phyloP scores from a whole-genome alignment of 306 rosid species.

The Lathyrus sativus region DNA sequence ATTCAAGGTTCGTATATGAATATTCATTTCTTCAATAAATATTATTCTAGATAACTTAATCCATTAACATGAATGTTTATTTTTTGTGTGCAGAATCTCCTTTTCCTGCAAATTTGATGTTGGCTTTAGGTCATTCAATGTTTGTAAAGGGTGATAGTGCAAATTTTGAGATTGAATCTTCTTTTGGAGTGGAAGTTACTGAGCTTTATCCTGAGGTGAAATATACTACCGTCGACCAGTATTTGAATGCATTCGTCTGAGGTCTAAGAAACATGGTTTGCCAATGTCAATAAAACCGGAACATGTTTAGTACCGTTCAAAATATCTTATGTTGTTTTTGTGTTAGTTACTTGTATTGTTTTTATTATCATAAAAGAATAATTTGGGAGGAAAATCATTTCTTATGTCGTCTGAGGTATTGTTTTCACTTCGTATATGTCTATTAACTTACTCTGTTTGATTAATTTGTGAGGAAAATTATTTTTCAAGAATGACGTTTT shows the following conservation, averaged over 20 bases:
- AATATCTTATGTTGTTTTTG: neutral
- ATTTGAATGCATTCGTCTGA: constrained; percentile 47
- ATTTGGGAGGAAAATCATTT: neutral
- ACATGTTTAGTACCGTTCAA: neutral
- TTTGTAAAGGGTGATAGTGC: constrained; percentile 41
- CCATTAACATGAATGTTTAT: neutral
- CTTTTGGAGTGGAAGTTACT: constrained; percentile 47
- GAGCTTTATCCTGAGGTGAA: constrained; percentile 52
- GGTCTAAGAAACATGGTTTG: neutral
- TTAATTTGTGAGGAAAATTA: too few species aligned
- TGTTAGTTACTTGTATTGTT: neutral
- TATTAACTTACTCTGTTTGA: too few species aligned
- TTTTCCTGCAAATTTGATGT: constrained; percentile 33
- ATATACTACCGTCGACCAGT: constrained; percentile 41
- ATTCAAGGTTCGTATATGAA: constrained; percentile 40
- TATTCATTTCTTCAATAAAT: neutral
- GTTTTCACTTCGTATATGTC: too few species aligned
- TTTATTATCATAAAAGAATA: neutral
- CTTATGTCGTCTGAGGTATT: too few species aligned
- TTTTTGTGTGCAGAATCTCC: constrained; percentile 41
- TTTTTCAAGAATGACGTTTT: too few species aligned
- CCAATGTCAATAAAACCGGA: constrained; percentile 9
- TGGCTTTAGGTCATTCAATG: constrained; percentile 38
- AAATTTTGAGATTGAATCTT: constrained; percentile 42
- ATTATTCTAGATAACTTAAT: too few species aligned